These are phyloP conservation scores for Oryza glumipatula DNA, from an alignment of 176 grass and related monocot genomes.

Conservation along the genomic window DNA sequence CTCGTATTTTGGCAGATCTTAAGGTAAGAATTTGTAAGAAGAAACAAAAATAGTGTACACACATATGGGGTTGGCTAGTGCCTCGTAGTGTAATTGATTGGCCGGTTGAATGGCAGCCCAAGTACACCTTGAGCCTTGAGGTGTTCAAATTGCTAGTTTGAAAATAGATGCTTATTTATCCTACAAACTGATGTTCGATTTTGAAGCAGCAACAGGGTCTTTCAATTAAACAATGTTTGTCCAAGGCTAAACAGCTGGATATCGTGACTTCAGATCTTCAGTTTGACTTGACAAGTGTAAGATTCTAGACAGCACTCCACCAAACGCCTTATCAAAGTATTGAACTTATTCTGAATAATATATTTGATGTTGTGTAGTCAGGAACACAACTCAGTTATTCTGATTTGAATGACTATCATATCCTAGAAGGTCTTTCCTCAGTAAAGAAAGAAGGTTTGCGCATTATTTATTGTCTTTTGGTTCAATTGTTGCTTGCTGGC, in stretches of 20 bases:
- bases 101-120: constrained; percentile 30
- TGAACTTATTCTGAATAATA: constrained; percentile 22
- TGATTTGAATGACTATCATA: constrained; percentile 30
- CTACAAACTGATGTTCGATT: constrained; percentile 29
- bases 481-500: constrained; percentile 11
- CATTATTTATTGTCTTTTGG: constrained; percentile 26
- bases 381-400: constrained; percentile 33
- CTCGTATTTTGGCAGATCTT: constrained; percentile 71
- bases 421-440: constrained; percentile 31
- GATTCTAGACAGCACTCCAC: constrained; percentile 33
- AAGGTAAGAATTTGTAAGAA: constrained; percentile 54
- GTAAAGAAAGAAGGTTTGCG: constrained; percentile 41
- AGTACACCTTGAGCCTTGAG: constrained; percentile 10
- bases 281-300: constrained; percentile 48
- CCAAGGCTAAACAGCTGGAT: constrained; percentile 38
- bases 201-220: constrained; percentile 47
- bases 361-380: constrained; percentile 36
- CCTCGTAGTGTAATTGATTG: neutral
- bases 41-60: constrained; percentile 4
- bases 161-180: constrained; percentile 34
- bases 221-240: constrained; percentile 45
- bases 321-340: constrained; percentile 20
- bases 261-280: constrained; percentile 41
- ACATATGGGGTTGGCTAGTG: neutral
- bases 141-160: neutral